Conservation (phyloP, 2,329 filamentous ascomycete species). For the Aureobasidium zeae region DNA sequence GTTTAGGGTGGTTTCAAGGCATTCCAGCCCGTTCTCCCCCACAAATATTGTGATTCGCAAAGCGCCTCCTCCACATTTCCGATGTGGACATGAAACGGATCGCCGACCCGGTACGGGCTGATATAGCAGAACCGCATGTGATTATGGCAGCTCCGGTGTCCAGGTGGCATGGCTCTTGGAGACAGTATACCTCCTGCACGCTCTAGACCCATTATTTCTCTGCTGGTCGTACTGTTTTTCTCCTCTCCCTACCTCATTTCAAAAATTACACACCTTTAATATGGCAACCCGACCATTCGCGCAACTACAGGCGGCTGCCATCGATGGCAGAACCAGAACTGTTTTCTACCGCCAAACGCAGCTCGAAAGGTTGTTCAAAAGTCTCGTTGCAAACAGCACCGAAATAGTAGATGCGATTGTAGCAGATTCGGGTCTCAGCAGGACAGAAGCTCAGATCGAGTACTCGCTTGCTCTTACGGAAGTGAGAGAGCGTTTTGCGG, state of each 20-base stretch:
- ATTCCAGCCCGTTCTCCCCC: too few relatives aligned
- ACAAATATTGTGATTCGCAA: too few relatives aligned
- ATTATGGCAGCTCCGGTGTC: conserved; percentile 7
- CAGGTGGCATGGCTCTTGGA: neutral
- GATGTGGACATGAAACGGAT: neutral
- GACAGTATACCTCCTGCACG: conserved; percentile 2
- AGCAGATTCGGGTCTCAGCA: conserved; percentile 30
- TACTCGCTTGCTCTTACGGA: conserved; percentile 33
- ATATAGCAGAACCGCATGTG: neutral
- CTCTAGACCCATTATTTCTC: neutral
- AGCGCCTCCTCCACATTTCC: neutral
- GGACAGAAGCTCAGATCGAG: conserved; percentile 35
- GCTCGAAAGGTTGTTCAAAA: conserved; percentile 36
- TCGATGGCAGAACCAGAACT: conserved; percentile 38
- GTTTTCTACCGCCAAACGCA: conserved; percentile 40
- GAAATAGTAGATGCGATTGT: conserved; percentile 34
- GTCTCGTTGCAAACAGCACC: conserved; percentile 29
- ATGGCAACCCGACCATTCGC: conserved; percentile 24
- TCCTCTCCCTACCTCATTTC: neutral
- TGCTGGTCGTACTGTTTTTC: neutral
- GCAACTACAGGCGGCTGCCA: conserved; percentile 33
- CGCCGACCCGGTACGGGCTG: neutral
- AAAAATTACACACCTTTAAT: neutral
- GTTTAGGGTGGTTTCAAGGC: too few relatives aligned
- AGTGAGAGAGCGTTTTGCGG: conserved; percentile 33